Percentiles rank a stretch among this genome's conserved stretches.
These are phyloP conservation scores for Psilocybe sp. DNA, from an alignment of 768 basidiomycete species.

Conservation along the genomic window DNA sequence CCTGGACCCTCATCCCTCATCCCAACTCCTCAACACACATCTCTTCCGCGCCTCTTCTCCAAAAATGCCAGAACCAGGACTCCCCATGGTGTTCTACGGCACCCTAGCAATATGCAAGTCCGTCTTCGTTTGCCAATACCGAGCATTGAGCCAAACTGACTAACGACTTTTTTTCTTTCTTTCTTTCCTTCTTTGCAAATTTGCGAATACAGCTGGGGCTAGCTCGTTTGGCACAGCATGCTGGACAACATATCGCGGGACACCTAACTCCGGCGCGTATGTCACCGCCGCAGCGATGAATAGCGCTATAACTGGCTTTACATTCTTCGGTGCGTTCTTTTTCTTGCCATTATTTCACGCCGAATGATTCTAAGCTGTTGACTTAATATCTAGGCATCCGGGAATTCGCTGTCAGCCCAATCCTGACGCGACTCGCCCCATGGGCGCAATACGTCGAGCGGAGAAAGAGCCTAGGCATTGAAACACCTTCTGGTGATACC, in stretches of 20 bases:
- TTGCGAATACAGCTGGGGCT: constrained; percentile 57
- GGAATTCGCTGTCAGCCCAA: constrained; percentile 73
- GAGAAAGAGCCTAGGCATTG: constrained; percentile 26
- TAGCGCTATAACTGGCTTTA: constrained; percentile 64
- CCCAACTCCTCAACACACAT: no score
- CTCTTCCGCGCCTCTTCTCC: not conserved
- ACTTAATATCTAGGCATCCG: constrained; percentile 50
- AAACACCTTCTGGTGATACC: constrained; percentile 5
- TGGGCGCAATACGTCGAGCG: constrained; percentile 47
- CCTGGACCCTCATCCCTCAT: no score
- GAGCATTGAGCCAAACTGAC: constrained; percentile 24
- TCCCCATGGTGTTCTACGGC: constrained; percentile 50
- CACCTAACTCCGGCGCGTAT: constrained; percentile 43
- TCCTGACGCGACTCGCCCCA: constrained; percentile 43
- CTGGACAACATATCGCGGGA: constrained; percentile 43
- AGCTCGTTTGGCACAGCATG: constrained; percentile 51
- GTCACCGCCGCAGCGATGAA: constrained; percentile 67
- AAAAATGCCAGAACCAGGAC: constrained; percentile 28
- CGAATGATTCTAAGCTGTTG: constrained; percentile 2
- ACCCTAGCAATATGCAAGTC: constrained; percentile 78
- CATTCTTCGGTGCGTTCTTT: constrained; percentile 70
- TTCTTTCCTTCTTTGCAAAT: no score
- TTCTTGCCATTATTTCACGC: not conserved
- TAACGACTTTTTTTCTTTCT: not conserved
- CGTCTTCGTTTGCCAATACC: constrained; percentile 38